Conservation (phyloP, 345 rosid genomes). For the Firmiana major region DNA sequence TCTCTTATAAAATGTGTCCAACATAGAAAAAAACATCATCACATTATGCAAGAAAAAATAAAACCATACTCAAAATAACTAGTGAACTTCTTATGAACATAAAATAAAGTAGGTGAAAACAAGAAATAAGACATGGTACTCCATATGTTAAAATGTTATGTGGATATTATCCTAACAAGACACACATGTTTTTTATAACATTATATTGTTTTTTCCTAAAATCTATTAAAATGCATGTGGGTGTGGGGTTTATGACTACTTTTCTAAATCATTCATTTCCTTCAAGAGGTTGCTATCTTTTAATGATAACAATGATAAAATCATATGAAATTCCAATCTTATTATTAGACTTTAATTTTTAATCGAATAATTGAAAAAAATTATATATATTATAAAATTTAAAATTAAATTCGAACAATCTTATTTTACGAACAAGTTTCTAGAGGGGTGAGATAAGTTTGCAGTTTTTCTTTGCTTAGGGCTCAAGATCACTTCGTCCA, state of each 20-base stretch:
- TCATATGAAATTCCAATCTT: neutral
- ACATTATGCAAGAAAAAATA: no score
- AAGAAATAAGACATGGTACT: neutral
- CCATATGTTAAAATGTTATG: neutral
- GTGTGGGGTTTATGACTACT: neutral
- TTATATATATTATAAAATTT: no score
- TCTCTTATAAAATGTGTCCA: no score
- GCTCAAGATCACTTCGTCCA: neutral
- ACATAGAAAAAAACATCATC: no score
- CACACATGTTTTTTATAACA: no score
- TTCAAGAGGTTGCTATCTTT: neutral
- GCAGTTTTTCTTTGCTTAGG: slow-evolving; percentile 3
- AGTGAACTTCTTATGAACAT: neutral
- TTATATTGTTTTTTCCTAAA: neutral
- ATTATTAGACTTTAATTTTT: neutral
- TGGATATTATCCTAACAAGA: neutral
- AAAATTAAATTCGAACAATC: no score
- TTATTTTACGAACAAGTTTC: no score
- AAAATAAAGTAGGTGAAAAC: no score
- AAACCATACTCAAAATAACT: no score
- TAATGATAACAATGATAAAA: neutral
- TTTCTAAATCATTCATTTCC: neutral
- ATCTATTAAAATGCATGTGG: neutral
- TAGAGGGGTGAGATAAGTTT: neutral
- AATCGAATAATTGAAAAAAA: no score